Conservation (phyloP, 495 filamentous ascomycete genomes). For the Aspergillus baeticus region DNA sequence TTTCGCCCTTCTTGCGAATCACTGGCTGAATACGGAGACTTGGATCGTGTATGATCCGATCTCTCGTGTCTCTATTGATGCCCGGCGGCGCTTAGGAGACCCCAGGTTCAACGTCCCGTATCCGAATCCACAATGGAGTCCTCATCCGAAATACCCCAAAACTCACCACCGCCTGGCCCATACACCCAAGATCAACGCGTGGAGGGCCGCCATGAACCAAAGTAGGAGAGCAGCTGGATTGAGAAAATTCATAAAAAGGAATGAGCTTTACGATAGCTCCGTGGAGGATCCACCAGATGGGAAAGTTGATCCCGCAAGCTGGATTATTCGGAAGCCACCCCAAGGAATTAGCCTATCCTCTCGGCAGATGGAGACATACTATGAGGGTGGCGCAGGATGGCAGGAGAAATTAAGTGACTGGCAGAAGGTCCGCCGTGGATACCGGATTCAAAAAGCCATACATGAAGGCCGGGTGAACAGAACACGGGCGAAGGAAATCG, state of each 20-base stretch:
- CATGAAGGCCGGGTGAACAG: slow-evolving; percentile 39
- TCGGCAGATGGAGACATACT: slow-evolving; percentile 37
- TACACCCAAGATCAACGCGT: slow-evolving; percentile 36
- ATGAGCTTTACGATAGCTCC: slow-evolving; percentile 37
- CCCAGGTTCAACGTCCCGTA: slow-evolving; percentile 37
- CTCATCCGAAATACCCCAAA: slow-evolving; percentile 30
- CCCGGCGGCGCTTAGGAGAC: slow-evolving; percentile 35
- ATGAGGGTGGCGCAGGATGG: slow-evolving; percentile 43
- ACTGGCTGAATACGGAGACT: slow-evolving; percentile 43
- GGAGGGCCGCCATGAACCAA: slow-evolving; percentile 39
- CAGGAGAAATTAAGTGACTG: slow-evolving; percentile 44
- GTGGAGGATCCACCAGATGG: slow-evolving; percentile 42
- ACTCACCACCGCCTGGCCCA: slow-evolving; percentile 19
- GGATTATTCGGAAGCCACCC: slow-evolving; percentile 44
- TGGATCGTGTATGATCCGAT: slow-evolving; percentile 42
- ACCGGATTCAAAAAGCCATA: slow-evolving; percentile 35
- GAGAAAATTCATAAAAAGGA: slow-evolving; percentile 22
- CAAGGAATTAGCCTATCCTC: slow-evolving; percentile 39
- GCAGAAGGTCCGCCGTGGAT: slow-evolving; percentile 36
- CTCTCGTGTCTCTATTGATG: slow-evolving; percentile 35
- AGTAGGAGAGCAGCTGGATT: slow-evolving; percentile 30
- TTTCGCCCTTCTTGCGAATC: slow-evolving; percentile 42
- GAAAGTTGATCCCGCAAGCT: slow-evolving; percentile 38
- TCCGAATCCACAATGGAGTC: slow-evolving; percentile 16
- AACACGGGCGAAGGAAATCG: slow-evolving; percentile 31